Base-by-base conservation (phyloP, 306 rosid genomes). In the Ceratonia siliqua region DNA sequence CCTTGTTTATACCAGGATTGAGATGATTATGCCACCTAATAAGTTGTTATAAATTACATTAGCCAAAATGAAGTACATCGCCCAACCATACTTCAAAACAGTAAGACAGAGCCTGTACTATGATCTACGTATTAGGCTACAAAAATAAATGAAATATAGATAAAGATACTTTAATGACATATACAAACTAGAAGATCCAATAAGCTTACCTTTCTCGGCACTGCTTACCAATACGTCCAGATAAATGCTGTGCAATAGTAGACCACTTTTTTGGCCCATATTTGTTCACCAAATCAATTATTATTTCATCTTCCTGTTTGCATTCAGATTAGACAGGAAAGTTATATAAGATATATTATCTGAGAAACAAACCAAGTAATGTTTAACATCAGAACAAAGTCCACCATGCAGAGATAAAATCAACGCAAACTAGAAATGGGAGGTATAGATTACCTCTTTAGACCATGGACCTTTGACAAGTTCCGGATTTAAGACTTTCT, bases 401-500 rank as follows among this genome's bases (percentile, higher is more conserved):
- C 57, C 39, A 54, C 41, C 62, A 46, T 45, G 72, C 39, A 21
- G 18, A 78, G 43, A 77, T 41, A 48, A 78, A 74, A 74, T 56
- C 20, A 41, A 35, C 21, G 59, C 32, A 42, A 62, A 46, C 33
- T 65, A 30, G 52, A 74, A 70, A 52, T 28, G 57, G 20, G 38
- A 64, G n/a, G n/a, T n/a, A n/a, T n/a, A n/a, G n/a, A n/a, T n/a
- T 76, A 94, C 98, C 97, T 91, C 95, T 68, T 84, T 95, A 66
- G 95, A 85, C 98, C 98, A 94, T 2, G 98, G 97, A 69, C 98
- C 98, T 85, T 94, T 94, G 72, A 94, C 83, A 39, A 94, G 98
- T 15, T 94, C 96, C 21, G 98, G 98, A 82, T 94, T 94, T 38
- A 94, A 90, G 76, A 94, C 98, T 81, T 94, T 94, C 89, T 94